Percentiles rank a stretch among this genome's conserved stretches.
Conservation (phyloP, 371 early-diverging fungal genomes). For the Smittium mucronatum region DNA sequence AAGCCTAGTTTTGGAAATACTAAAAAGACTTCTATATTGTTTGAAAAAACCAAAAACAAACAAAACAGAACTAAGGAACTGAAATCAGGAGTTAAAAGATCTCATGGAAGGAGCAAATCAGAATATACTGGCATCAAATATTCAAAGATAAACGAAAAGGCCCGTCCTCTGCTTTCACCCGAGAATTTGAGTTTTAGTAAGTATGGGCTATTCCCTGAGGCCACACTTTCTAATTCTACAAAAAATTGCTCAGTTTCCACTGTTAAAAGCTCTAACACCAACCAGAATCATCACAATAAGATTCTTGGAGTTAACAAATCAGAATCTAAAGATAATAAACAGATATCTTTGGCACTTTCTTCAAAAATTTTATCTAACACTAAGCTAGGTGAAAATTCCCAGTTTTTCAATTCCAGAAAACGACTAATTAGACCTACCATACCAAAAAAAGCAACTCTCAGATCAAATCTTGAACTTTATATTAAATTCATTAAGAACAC, state of each 20-base stretch:
- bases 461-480: background rate
- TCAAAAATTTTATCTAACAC: background rate
- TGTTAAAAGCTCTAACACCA: too few relatives aligned
- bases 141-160: background rate
- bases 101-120: background rate
- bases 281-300: too few relatives aligned
- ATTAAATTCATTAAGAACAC: too few relatives aligned
- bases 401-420: background rate
- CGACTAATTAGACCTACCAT: background rate
- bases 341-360: too few relatives aligned
- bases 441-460: background rate
- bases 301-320: too few relatives aligned
- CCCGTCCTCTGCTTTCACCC: too few relatives aligned
- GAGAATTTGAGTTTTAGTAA: too few relatives aligned
- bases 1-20: background rate
- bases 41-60: too few relatives aligned
- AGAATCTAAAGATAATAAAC: too few relatives aligned
- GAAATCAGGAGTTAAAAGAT: conserved; percentile 14
- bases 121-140: background rate
- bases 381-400: background rate
- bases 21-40: background rate
- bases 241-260: too few relatives aligned
- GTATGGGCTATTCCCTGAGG: too few relatives aligned
- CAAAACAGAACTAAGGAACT: conserved; percentile 20
- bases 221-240: too few relatives aligned